Base-by-base conservation (phyloP, 306 rosid genomes). In the Citrullus mucosospermus region DNA sequence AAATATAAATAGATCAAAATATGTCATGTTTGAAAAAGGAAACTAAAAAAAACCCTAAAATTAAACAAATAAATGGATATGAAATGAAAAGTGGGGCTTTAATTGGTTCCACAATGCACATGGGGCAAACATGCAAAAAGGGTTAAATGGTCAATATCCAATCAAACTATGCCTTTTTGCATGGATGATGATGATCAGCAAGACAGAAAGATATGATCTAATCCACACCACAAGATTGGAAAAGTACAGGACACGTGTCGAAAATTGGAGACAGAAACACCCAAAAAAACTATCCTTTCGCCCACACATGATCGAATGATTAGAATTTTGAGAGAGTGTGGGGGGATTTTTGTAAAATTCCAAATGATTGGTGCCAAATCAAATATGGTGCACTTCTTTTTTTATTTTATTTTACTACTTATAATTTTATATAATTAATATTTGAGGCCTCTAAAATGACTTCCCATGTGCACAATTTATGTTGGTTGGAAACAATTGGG, bases 81-180 rank as follows among this genome's bases (percentile, higher is more conserved):
- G 15, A 62, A 62, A 62, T 14, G 22, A 20, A 13, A 61, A 13
- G 44, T 50, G 77, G 60, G 60, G 12, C 10, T 38, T 46, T 75
- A 72, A 75, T 50, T 50, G 39, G 83, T 59, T 83, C 63, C 80
- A 78, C 86, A 80, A 70, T 70, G 80, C 85, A 84, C 90, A 85
- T 85, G 88, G 90, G 53, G 69, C 60, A 61, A 87, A 83, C 90
- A 85, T 86, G 86, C 80, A 28, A 53, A 81, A 20, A 59, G 44
- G 58, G 87, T 72, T 81, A 65, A 66, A 83, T 51, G 51, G 82
- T 73, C 83, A 73, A 79, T 77, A 81, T 83, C 84, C 32, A 74
- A 85, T 83, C 84, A 76, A 81, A 2, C 6, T 22, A 44, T 32
- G 28, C 60, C 75, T 25, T 55, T 80, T 73, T 48, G 51, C 80